These are phyloP conservation scores for Chalciporus sp. DNA, from an alignment of 1,284 basidiomycete species.

Conservation along the genomic window DNA sequence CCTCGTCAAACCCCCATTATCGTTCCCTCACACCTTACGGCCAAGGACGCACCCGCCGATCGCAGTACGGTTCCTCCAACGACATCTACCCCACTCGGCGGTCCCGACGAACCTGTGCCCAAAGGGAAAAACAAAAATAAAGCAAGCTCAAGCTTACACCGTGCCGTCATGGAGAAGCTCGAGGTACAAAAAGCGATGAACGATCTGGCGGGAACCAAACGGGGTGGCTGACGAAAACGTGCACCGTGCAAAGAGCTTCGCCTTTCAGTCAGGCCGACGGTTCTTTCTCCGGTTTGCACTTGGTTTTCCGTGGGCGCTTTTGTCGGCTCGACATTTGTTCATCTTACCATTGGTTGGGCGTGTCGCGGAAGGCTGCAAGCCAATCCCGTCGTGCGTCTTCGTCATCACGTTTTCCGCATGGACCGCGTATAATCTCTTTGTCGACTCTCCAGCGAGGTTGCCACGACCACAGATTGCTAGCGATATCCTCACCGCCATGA, in stretches of 20 bases:
- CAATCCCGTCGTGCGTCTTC: background rate
- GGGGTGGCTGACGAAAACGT: conserved; percentile 13
- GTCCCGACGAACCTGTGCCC: conserved; percentile 10
- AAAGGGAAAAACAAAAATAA: conserved; percentile 44
- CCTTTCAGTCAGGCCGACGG: background rate
- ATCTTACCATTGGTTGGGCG: background rate
- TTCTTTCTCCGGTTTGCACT: background rate
- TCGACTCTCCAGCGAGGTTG: background rate
- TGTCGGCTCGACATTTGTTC: background rate
- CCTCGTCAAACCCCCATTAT: conserved; percentile 72
- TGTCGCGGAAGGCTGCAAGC: background rate
- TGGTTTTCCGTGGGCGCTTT: no score
- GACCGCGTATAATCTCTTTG: no score
- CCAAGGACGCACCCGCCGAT: conserved; percentile 23
- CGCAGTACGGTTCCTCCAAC: conserved; percentile 10
- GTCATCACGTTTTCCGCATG: background rate
- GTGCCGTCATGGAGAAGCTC: conserved; percentile 71
- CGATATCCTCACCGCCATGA: background rate
- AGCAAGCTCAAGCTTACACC: conserved; percentile 73
- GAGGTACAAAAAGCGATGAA: conserved; percentile 75
- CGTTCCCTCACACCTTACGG: conserved; percentile 60
- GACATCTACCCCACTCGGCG: conserved; percentile 8
- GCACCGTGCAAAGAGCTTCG: background rate
- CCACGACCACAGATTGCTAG: background rate
- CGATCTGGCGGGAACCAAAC: conserved; percentile 46